These are phyloP conservation scores for Neopestalotiopsis sp. DNA, from an alignment of 2,329 filamentous ascomycete species.

Conservation along the genomic window DNA sequence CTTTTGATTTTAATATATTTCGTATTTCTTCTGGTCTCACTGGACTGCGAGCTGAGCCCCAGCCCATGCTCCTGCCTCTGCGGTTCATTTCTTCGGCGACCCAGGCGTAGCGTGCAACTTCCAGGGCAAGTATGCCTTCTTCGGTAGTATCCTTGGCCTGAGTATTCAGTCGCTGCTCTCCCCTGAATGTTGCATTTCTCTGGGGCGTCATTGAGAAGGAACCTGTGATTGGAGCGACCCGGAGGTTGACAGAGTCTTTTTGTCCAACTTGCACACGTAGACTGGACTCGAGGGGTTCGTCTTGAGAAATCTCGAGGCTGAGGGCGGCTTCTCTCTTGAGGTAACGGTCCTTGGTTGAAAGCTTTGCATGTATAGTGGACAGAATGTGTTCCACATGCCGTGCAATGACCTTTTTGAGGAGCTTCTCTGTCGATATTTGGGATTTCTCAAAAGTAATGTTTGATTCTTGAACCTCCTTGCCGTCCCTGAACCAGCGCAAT, in stretches of 20 bases:
- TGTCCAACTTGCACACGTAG: slow-evolving; percentile 74
- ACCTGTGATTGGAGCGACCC: slow-evolving; percentile 82
- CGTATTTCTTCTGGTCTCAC: slow-evolving; percentile 61
- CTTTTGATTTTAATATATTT: slow-evolving; percentile 65
- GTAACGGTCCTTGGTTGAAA: slow-evolving; percentile 67
- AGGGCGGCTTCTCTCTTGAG: slow-evolving; percentile 63
- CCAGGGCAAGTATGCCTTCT: slow-evolving; percentile 63
- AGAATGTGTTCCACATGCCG: slow-evolving; percentile 77
- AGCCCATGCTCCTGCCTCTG: slow-evolving; percentile 67
- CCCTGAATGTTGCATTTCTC: slow-evolving; percentile 58
- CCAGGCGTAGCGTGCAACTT: slow-evolving; percentile 66
- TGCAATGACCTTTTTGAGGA: slow-evolving; percentile 77
- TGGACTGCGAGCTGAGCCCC: slow-evolving; percentile 59
- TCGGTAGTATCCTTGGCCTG: slow-evolving; percentile 58
- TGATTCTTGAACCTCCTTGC: slow-evolving; percentile 73
- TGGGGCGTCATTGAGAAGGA: slow-evolving; percentile 73
- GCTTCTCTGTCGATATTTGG: slow-evolving; percentile 73
- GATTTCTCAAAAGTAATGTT: slow-evolving; percentile 71
- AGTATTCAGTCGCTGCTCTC: slow-evolving; percentile 70
- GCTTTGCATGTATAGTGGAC: slow-evolving; percentile 64
- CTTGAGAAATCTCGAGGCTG: slow-evolving; percentile 60
- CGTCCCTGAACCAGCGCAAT: slow-evolving; percentile 84
- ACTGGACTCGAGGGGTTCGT: slow-evolving; percentile 69
- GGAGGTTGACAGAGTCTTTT: slow-evolving; percentile 64
- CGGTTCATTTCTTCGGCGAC: slow-evolving; percentile 66